Percentiles rank a stretch among this genome's conserved stretches.
Conservation (phyloP, 768 basidiomycete genomes). For the Leucocoprinus sp. region DNA sequence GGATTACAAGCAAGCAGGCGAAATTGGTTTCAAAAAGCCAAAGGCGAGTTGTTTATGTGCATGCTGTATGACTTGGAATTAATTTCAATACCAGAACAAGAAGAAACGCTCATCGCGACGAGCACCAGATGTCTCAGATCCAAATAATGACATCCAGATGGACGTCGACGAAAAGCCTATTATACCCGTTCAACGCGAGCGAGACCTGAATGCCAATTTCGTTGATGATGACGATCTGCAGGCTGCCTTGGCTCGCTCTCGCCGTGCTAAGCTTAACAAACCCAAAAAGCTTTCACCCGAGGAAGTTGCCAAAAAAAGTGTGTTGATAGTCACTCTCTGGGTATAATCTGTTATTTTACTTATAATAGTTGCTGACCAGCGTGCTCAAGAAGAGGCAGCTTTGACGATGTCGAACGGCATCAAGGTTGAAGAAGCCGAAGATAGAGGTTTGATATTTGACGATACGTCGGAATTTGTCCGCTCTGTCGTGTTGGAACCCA, state of each 20-base stretch:
- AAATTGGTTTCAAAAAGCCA: constrained; percentile 90
- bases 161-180: constrained; percentile 73
- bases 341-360: too few species aligned
- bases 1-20: constrained; percentile 91
- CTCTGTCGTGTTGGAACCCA: constrained; percentile 62
- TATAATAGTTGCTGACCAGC: constrained; percentile 66
- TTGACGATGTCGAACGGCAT: constrained; percentile 26
- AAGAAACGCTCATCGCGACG: constrained; percentile 81
- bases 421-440: constrained; percentile 33
- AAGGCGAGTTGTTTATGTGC: constrained; percentile 44
- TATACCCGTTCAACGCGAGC: constrained; percentile 41
- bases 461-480: constrained; percentile 97
- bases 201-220: constrained; percentile 81
- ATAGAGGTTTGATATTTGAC: constrained; percentile 76
- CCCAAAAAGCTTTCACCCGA: constrained; percentile 72
- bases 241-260: constrained; percentile 79
- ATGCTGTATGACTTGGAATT: constrained; percentile 7
- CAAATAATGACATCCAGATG: constrained; percentile 51
- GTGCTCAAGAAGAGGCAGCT: constrained; percentile 40
- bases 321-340: constrained; percentile 19
- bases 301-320: constrained; percentile 72
- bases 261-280: constrained; percentile 76
- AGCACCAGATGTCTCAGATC: constrained; percentile 40
- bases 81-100: constrained; percentile 54
- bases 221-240: constrained; percentile 99